Evolutionary conservation across 2,329 filamentous ascomycete genomes (phyloP), one percentile per base, ranked within the genome.

Genomic region (Pseudocercospora macadamiae): DNA sequence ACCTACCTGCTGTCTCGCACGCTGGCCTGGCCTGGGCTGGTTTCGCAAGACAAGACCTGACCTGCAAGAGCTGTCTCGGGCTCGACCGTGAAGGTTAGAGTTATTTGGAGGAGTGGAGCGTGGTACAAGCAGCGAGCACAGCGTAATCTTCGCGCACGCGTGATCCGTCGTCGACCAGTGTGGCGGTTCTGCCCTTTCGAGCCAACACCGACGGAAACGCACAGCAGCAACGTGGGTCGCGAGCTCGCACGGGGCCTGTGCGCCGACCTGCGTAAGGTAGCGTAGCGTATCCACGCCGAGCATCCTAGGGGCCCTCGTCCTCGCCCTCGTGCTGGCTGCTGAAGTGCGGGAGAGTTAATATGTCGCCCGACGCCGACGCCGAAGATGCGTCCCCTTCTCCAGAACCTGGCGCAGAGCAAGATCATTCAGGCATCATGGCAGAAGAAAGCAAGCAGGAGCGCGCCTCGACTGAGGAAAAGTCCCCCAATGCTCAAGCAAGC

Each of bases 321-420:
- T 59, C 55, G 53, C 55, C 49, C 42, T 57, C 56, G 59, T 60
- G 45, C 60, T 59, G 58, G 47, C 55, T 66, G 62, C 55, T 58
- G 55, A 61, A 63, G 57, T 58, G 53, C 39, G 68, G 68, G 68
- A 71, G 66, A 62, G 66, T 75, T 78, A 80, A 76, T 79, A 81
- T 81, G 78, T 73, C 77, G 75, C 75, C 78, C 70, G 77, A 76
- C 73, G 75, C 78, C 70, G 76, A 79, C 71, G 75, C 78, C 70
- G 77, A 79, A 71, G 72, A 74, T 71, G 78, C 72, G 55, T 78
- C 77, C 70, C 75, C 74, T 66, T 79, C 77, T 70, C 76, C 78
- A 66, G 45, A 49, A 57, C 75, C 77, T 71, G 77, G 73, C 68
- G 70, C 69, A 65, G 76, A 79, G 62, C 68, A 71, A 51, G 73